Conservation (phyloP, 2,329 filamentous ascomycete genomes). For the Bipolaris zeicola region DNA sequence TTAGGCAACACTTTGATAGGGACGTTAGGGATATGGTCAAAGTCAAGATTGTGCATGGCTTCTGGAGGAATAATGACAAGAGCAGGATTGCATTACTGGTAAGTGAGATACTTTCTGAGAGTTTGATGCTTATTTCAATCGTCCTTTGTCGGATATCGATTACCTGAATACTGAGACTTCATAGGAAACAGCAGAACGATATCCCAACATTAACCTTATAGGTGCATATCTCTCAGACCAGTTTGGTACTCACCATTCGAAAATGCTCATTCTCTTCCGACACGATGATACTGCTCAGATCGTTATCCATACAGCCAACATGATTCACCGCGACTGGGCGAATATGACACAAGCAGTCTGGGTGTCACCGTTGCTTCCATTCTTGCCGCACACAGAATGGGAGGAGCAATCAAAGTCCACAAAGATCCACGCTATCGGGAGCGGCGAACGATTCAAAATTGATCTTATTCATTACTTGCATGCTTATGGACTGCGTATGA, state of each 20-base stretch:
- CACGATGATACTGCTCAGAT: conserved; percentile 79
- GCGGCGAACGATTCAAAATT: conserved; percentile 72
- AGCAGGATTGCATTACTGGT: conserved; percentile 65
- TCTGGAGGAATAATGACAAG: conserved; percentile 70
- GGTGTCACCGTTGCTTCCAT: conserved; percentile 73
- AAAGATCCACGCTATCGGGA: conserved; percentile 54
- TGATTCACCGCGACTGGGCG: conserved; percentile 85
- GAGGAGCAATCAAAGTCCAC: not conserved
- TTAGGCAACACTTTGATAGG: conserved; percentile 59
- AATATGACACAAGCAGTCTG: conserved; percentile 88
- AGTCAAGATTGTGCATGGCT: conserved; percentile 67
- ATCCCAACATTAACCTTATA: conserved; percentile 72
- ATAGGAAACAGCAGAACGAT: conserved; percentile 65
- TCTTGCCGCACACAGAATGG: conserved; percentile 28
- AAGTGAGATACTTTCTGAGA: conserved; percentile 21
- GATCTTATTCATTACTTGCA: conserved; percentile 75
- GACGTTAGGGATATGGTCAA: conserved; percentile 60
- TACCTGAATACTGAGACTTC: conserved; percentile 13
- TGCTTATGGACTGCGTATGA: conserved; percentile 68
- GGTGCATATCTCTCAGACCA: conserved; percentile 79
- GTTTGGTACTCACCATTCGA: conserved; percentile 84
- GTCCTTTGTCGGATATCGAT: not conserved
- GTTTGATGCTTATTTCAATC: not conserved
- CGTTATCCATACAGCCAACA: conserved; percentile 87
- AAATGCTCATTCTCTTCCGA: conserved; percentile 83